Evolutionary conservation across 208 protist genomes (phyloP).

Genomic region (Acanthamoeba sp.): DNA sequence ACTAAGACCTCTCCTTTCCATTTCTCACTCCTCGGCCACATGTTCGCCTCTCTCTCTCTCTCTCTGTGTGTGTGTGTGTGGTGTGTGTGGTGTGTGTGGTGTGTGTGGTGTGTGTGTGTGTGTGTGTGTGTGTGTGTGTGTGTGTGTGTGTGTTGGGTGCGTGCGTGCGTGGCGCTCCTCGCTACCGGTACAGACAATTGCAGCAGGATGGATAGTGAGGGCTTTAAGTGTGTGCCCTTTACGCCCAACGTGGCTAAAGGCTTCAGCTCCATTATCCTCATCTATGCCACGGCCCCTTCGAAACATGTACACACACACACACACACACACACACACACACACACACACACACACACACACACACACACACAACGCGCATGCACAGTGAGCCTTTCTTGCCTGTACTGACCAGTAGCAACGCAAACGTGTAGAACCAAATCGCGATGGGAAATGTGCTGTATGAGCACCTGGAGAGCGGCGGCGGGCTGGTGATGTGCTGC

Average conservation of each 20-base stretch:
- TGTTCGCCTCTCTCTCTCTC: background rate
- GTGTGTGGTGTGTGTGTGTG: no score
- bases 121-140: no score
- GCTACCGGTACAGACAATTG: background rate
- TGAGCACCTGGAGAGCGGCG: slow-evolving; percentile 29
- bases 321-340: no score
- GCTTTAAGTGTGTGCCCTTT: background rate
- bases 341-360: no score
- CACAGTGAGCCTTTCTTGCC: no score
- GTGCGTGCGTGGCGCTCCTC: background rate
- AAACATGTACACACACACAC: background rate
- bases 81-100: no score
- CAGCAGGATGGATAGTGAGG: background rate
- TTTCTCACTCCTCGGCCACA: background rate
- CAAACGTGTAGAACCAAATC: background rate
- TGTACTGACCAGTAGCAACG: no score
- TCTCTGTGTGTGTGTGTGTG: background rate
- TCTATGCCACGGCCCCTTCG: background rate
- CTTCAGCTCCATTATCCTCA: background rate
- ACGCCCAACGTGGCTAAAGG: background rate
- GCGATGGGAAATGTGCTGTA: background rate
- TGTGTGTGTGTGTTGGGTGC: no score
- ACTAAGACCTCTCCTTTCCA: background rate
- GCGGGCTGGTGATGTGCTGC: slow-evolving; percentile 11
- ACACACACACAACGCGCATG: no score